These are phyloP conservation scores for Penicillium chermesinum DNA, from an alignment of 495 filamentous ascomycete species.

Conservation along the genomic window DNA sequence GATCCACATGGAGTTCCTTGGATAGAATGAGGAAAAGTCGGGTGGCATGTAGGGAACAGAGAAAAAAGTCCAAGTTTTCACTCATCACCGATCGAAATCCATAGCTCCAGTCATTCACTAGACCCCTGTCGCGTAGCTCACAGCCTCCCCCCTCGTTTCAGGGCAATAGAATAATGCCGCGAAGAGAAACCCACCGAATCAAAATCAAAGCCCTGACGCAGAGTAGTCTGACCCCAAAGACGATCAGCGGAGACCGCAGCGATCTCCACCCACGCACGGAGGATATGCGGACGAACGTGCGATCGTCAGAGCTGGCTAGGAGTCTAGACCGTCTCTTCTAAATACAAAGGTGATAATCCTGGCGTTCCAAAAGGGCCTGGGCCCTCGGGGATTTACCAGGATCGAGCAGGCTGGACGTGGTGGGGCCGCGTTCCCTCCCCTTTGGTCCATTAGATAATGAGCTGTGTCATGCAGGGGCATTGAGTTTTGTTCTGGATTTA, in stretches of 20 bases:
- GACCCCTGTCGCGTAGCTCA: background rate
- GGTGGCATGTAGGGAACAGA: background rate
- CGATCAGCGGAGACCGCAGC: no score
- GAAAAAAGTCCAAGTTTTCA: background rate
- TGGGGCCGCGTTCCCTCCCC: no score
- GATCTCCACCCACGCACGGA: background rate
- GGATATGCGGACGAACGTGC: conserved; percentile 4
- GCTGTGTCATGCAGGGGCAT: background rate
- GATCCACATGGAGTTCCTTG: background rate
- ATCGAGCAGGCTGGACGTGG: background rate
- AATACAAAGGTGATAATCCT: background rate
- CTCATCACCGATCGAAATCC: no score
- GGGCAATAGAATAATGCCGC: no score
- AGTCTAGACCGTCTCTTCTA: conserved; percentile 8
- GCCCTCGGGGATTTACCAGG: conserved; percentile 4
- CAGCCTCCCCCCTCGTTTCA: background rate
- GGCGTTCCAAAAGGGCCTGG: conserved; percentile 1
- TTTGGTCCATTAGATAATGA: background rate
- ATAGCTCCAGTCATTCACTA: background rate
- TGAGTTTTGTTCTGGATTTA: background rate
- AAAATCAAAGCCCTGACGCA: no score
- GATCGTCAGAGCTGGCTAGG: conserved; percentile 1
- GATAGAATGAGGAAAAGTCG: background rate
- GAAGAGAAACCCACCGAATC: background rate
- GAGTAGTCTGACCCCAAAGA: no score